A percentile compares a stretch with the other conserved stretches of the same genome.
Evolutionary conservation across 1,139 yeast genomes (phyloP).

Genomic region (Candida sanyaensis): DNA sequence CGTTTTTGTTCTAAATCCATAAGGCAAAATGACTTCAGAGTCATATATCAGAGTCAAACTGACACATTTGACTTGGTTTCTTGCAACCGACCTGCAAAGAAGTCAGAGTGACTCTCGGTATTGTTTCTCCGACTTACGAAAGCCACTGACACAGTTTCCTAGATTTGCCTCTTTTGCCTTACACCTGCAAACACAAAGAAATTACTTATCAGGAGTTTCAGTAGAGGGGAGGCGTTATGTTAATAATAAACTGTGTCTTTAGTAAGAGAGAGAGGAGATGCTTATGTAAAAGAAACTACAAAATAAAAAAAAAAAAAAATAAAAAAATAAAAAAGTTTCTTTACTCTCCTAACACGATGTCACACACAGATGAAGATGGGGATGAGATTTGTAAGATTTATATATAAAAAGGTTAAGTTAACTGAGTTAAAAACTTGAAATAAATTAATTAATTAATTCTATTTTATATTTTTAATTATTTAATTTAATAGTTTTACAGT

Average conservation of each 20-base stretch:
- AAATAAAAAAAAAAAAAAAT: slow-evolving; percentile 2
- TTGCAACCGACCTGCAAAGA: slow-evolving; percentile 4
- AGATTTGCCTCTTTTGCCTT: background rate
- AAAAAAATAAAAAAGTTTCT: background rate
- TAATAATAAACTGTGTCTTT: too few relatives aligned
- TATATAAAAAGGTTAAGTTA: slow-evolving; percentile 1
- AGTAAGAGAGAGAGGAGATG: too few relatives aligned
- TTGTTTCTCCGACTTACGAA: background rate
- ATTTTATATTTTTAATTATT: background rate
- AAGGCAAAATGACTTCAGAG: background rate
- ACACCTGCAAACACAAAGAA: background rate
- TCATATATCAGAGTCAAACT: background rate
- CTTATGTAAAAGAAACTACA: background rate
- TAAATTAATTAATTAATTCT: background rate
- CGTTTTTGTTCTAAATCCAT: background rate
- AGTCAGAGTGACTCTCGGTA: background rate
- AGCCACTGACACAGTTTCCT: background rate
- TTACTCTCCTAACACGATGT: background rate
- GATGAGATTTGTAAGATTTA: background rate
- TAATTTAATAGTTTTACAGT: background rate
- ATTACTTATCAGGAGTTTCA: background rate
- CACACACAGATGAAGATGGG: background rate
- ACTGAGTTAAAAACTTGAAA: slow-evolving; percentile 2
- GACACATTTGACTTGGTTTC: background rate
- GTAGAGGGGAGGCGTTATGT: background rate